These are phyloP conservation scores for Penicillium hesseltinei DNA, from an alignment of 2,329 filamentous ascomycete genomes.

Conservation along the genomic window DNA sequence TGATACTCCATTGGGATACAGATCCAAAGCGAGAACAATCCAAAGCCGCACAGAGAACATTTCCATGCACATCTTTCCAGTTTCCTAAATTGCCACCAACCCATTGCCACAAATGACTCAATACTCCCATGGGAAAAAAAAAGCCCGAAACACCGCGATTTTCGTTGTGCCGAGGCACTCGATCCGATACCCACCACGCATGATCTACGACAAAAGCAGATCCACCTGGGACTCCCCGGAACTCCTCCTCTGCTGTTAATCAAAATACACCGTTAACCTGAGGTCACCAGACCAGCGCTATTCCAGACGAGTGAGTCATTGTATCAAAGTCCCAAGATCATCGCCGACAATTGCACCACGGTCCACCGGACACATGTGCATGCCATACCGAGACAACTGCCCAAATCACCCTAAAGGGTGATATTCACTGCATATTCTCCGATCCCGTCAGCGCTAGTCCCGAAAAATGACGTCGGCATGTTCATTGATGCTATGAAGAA, in stretches of 20 bases:
- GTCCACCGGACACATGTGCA: neutral
- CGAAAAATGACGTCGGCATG: neutral
- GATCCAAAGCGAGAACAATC: neutral
- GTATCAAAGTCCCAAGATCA: neutral
- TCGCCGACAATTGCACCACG: neutral
- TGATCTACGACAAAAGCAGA: conserved; percentile 3
- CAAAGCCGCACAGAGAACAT: neutral
- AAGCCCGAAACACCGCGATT: neutral
- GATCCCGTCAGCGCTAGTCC: neutral
- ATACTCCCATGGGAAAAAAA: neutral
- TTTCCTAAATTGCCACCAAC: neutral
- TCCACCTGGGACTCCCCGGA: neutral
- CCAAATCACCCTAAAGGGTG: neutral
- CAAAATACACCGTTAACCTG: neutral
- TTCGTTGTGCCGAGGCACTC: conserved; percentile 2
- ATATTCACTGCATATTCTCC: neutral
- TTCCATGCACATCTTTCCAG: neutral
- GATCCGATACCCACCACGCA: neutral
- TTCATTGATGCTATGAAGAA: neutral
- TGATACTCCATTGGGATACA: neutral
- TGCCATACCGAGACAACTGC: neutral
- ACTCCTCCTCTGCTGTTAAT: neutral
- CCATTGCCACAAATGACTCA: neutral
- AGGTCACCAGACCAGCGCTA: neutral
- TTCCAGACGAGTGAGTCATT: neutral